Evolutionary conservation across 1,284 basidiomycete genomes (phyloP).

Genomic region (Sanguinoderma infundibulare): DNA sequence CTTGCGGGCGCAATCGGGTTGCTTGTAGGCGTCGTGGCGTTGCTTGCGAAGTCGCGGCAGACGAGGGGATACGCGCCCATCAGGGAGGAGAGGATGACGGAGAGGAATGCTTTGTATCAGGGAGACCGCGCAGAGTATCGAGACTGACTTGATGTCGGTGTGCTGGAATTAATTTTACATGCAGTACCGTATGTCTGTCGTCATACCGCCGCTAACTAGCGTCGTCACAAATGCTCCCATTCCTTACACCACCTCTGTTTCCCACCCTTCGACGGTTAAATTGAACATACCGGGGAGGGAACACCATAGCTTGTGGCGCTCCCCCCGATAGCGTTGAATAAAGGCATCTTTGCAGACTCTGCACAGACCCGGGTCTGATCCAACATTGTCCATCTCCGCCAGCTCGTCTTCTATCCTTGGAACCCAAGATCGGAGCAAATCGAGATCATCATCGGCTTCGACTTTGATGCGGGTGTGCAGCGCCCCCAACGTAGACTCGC

Average conservation of each 20-base stretch:
- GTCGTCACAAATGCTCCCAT: no score
- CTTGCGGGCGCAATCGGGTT: neutral
- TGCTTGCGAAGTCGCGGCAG: neutral
- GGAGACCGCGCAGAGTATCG: neutral
- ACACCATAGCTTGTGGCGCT: neutral
- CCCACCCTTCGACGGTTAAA: neutral
- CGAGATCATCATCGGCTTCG: neutral
- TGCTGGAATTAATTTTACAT: neutral
- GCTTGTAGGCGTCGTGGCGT: neutral
- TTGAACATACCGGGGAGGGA: neutral
- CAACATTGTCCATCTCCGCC: no score
- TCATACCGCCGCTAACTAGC: no score
- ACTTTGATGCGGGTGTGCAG: no score
- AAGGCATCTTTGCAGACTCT: neutral
- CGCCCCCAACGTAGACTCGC: neutral
- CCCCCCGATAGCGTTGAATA: neutral
- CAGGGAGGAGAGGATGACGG: neutral
- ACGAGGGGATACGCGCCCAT: neutral
- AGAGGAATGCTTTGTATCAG: neutral
- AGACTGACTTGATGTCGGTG: neutral
- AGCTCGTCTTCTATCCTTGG: no score
- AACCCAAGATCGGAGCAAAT: no score
- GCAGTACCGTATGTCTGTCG: no score
- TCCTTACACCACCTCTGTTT: neutral
- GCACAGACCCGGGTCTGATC: neutral